These are phyloP conservation scores for Cercospora janseana DNA, from an alignment of 2,329 filamentous ascomycete genomes.

Conservation along the genomic window DNA sequence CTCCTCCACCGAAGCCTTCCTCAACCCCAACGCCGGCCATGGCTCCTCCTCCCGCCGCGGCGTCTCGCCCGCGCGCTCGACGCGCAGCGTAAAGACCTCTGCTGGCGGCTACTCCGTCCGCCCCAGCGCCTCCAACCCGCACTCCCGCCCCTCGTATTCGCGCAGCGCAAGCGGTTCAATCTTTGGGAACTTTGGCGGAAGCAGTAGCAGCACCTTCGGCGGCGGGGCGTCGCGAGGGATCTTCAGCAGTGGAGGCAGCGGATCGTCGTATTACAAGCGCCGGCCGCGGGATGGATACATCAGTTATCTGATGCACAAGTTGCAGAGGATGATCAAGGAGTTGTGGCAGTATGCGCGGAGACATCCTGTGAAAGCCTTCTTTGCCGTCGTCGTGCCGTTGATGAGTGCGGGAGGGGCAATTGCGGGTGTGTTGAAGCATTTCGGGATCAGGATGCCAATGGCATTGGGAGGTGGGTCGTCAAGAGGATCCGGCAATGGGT, in stretches of 20 bases:
- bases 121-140: constrained; percentile 17
- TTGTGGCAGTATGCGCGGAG: constrained; percentile 77
- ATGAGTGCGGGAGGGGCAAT: constrained; percentile 75
- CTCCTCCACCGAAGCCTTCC: constrained; percentile 26
- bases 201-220: not conserved
- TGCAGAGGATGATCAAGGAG: constrained; percentile 76
- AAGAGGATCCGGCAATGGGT: constrained; percentile 38
- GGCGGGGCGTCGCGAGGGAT: constrained; percentile 28
- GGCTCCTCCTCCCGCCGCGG: constrained; percentile 21
- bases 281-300: constrained; percentile 76
- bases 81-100: constrained; percentile 20
- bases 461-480: constrained; percentile 34
- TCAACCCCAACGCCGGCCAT: constrained; percentile 13
- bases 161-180: constrained; percentile 24
- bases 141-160: constrained; percentile 17
- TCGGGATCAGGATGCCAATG: constrained; percentile 76
- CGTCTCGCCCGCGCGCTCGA: constrained; percentile 27
- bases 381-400: constrained; percentile 82
- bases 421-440: constrained; percentile 70
- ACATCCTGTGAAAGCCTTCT: constrained; percentile 85
- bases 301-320: constrained; percentile 67
- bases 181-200: constrained; percentile 23
- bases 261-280: constrained; percentile 73
- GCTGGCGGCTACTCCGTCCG: constrained; percentile 31
- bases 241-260: constrained; percentile 36